Percentiles rank a stretch among this genome's conserved stretches.
phyloP scores from a whole-genome alignment of 257 asterid species.

The Solanum sparsipilum region DNA sequence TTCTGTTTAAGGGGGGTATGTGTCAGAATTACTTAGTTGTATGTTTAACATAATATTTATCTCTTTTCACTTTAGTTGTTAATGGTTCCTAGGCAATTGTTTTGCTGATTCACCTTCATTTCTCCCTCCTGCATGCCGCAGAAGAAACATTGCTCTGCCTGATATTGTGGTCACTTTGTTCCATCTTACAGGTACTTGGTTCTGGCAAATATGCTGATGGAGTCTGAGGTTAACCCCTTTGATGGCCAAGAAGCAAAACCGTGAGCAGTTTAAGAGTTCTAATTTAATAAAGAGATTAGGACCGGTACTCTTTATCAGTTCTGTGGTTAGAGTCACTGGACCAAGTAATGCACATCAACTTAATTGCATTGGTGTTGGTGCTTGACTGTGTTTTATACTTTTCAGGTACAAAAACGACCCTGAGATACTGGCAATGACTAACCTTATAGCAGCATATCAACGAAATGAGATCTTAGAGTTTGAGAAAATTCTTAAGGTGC shows the following conservation, averaged over 20 bases:
- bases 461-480: slow-evolving; percentile 94
- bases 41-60: background rate
- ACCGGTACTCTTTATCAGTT: background rate
- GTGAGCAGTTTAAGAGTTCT: slow-evolving; percentile 28
- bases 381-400: background rate
- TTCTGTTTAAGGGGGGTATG: background rate
- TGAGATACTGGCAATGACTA: slow-evolving; percentile 96
- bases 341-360: background rate
- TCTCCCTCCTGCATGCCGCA: background rate
- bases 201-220: slow-evolving; percentile 98
- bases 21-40: background rate
- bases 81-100: background rate
- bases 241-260: slow-evolving; percentile 99
- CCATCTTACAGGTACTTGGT: slow-evolving; percentile 69
- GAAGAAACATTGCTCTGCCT: background rate
- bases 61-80: background rate
- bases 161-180: background rate
- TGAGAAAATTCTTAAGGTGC: slow-evolving; percentile 91
- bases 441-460: slow-evolving; percentile 92
- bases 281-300: background rate
- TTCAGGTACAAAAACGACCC: slow-evolving; percentile 89
- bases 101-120: background rate
- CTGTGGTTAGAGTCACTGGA: background rate
- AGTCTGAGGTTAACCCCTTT: slow-evolving; percentile 93
- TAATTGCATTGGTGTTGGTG: background rate